These are phyloP conservation scores for Metarhizium brunneum DNA, from an alignment of 2,329 filamentous ascomycete species.

Conservation along the genomic window DNA sequence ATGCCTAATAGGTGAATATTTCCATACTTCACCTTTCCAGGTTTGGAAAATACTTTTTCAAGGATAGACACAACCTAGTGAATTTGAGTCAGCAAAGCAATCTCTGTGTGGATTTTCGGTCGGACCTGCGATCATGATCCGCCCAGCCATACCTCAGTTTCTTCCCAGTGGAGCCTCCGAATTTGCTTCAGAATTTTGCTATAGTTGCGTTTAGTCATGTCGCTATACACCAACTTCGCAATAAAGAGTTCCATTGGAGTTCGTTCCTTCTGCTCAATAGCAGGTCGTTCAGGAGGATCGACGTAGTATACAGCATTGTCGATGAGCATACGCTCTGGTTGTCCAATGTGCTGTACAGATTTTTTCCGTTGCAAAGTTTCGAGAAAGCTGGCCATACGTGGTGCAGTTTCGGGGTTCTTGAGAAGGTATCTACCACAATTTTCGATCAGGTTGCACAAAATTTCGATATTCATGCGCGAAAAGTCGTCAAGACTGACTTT, in stretches of 20 bases:
- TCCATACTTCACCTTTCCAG: constrained; percentile 94
- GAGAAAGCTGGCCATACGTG: constrained; percentile 86
- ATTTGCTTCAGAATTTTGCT: constrained; percentile 92
- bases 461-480: constrained; percentile 97
- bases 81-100: constrained; percentile 1
- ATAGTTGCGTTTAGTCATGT: constrained; percentile 89
- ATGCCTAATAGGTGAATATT: constrained; percentile 92
- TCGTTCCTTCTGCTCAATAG: constrained; percentile 93
- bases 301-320: constrained; percentile 98
- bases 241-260: constrained; percentile 90
- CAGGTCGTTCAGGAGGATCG: constrained; percentile 84
- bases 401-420: constrained; percentile 84
- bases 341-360: constrained; percentile 84
- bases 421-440: constrained; percentile 93
- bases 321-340: constrained; percentile 95
- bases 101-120: not conserved
- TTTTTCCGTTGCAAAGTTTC: constrained; percentile 96
- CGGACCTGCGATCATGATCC: not conserved
- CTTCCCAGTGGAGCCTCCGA: constrained; percentile 94
- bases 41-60: constrained; percentile 90
- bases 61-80: constrained; percentile 60
- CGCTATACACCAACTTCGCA: constrained; percentile 83
- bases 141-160: constrained; percentile 55
- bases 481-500: constrained; percentile 98
- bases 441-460: constrained; percentile 90